These are phyloP conservation scores for Trametes gibbosa DNA, from an alignment of 768 basidiomycete species.

Conservation along the genomic window DNA sequence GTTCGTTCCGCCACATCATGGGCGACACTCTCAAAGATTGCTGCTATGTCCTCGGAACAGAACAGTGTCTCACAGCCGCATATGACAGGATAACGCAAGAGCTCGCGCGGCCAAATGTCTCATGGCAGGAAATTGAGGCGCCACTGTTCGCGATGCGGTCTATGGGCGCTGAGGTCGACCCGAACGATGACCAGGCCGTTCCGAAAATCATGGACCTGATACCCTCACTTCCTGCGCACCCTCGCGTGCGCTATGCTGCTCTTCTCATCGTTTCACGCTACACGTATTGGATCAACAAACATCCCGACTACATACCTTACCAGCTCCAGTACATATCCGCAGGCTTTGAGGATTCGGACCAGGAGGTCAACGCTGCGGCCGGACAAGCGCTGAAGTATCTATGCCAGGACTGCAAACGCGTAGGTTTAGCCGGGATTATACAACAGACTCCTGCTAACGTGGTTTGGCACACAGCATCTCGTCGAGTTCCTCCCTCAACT, in stretches of 20 bases:
- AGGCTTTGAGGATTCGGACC: slow-evolving; percentile 80
- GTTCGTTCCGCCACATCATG: slow-evolving; percentile 95
- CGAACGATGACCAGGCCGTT: slow-evolving; percentile 77
- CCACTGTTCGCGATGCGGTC: slow-evolving; percentile 97
- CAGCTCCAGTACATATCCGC: slow-evolving; percentile 90
- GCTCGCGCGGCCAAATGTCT: slow-evolving; percentile 57
- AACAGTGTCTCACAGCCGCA: slow-evolving; percentile 75
- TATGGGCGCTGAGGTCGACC: slow-evolving; percentile 94
- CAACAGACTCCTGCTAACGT: not conserved
- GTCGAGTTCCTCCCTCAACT: slow-evolving; percentile 89
- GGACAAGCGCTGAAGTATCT: slow-evolving; percentile 95
- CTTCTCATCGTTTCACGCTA: slow-evolving; percentile 93
- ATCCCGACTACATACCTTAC: slow-evolving; percentile 81
- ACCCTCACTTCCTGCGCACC: slow-evolving; percentile 84
- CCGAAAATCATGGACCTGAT: slow-evolving; percentile 96
- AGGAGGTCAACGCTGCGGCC: slow-evolving; percentile 88
- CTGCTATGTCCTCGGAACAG: slow-evolving; percentile 88
- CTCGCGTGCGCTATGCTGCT: slow-evolving; percentile 91
- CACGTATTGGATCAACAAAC: slow-evolving; percentile 92
- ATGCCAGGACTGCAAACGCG: slow-evolving; percentile 94
- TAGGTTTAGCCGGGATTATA: slow-evolving; percentile 30
- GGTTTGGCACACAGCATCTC: slow-evolving; percentile 58
- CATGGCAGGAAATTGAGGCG: slow-evolving; percentile 98
- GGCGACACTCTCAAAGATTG: slow-evolving; percentile 99
- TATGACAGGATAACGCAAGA: slow-evolving; percentile 79